Percentiles rank a stretch among this genome's conserved stretches.
phyloP scores from a whole-genome alignment of 2,329 filamentous ascomycete species.

The Diaporthe eres region DNA sequence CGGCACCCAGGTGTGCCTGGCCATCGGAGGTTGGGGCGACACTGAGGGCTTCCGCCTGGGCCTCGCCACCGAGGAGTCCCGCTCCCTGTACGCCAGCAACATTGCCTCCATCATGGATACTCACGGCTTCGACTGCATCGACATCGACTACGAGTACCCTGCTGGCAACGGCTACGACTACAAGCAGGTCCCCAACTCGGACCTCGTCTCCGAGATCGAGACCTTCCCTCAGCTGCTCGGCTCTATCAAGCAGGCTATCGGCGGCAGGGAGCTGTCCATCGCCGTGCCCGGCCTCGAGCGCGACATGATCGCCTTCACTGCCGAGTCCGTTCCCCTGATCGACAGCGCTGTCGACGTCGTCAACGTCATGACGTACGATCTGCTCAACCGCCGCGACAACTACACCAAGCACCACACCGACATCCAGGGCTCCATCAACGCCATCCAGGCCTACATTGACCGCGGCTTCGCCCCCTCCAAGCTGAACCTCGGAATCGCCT shows the following conservation, averaged over 20 bases:
- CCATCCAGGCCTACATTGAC: constrained; percentile 71
- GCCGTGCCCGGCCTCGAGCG: constrained; percentile 75
- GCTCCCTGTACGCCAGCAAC: constrained; percentile 69
- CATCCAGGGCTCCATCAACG: constrained; percentile 66
- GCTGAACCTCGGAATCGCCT: constrained; percentile 76
- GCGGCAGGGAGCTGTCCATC: constrained; percentile 74
- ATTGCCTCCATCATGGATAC: constrained; percentile 66
- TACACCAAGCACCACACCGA: constrained; percentile 76
- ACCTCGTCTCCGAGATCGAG: constrained; percentile 72
- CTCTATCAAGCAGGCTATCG: constrained; percentile 71
- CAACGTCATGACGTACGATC: constrained; percentile 79
- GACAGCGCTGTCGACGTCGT: constrained; percentile 73
- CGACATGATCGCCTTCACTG: constrained; percentile 78
- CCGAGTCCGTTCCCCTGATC: constrained; percentile 70
- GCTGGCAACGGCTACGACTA: constrained; percentile 80
- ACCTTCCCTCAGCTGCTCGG: constrained; percentile 74
- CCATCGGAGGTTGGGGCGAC: constrained; percentile 77
- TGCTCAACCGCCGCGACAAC: constrained; percentile 78
- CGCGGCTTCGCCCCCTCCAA: constrained; percentile 66
- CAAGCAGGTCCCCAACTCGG: constrained; percentile 72
- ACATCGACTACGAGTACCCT: constrained; percentile 77
- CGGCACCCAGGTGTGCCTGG: constrained; percentile 72
- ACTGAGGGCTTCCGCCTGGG: constrained; percentile 67
- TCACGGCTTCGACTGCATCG: constrained; percentile 73
- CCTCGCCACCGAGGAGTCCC: constrained; percentile 61